Base-by-base conservation (phyloP, 768 basidiomycete genomes). In the Kwoniella mangroviensis region DNA sequence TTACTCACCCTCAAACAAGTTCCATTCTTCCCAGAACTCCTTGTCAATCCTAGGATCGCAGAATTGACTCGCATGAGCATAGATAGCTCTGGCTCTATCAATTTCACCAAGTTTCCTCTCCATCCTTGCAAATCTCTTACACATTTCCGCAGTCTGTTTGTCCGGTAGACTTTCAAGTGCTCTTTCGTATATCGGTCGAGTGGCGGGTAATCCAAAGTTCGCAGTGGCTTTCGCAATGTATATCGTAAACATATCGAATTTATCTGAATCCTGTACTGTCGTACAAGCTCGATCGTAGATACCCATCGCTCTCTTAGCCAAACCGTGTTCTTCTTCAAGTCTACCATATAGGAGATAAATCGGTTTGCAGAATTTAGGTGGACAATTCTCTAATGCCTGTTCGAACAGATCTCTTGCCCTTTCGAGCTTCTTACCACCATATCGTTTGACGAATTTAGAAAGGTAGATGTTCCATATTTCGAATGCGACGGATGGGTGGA, bases 401-500 rank as follows among this genome's bases (percentile, higher is more conserved):
- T 98, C 97, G 81, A 98, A 99, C 22, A 99, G 87, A 84, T 99
- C 97, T 69, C 97, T 89, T n/a, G 94, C 89, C 62, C 97, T 90
- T 83, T 98, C 97, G 9, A 99, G 85, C 84, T 98, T 99, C 53
- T 90, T 87, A 4, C 97, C 97, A 41, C 92, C 94, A 84, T 95
- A 98, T 84, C 97, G 92, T 84, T 93, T 94, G 69, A 95, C 88
- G 82, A 99, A 99, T 84, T 98, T 98, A 54, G 93, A 90, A 21
- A 99, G 85, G 83, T 98, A 99, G 63, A 97, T 97, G 82, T 99
- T 98, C 96, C 97, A 98, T 73, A 99, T 90, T 84, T 99, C 97
- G 83, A 98, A 98, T 3, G 94, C 95, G 70, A 98, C 90, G 0
- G 97, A 97, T 87, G 93, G 98, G 10, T 95, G 96, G 86, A 98